Base-by-base conservation (phyloP, 2,329 filamentous ascomycete species). In the Colletotrichum coccodes region DNA sequence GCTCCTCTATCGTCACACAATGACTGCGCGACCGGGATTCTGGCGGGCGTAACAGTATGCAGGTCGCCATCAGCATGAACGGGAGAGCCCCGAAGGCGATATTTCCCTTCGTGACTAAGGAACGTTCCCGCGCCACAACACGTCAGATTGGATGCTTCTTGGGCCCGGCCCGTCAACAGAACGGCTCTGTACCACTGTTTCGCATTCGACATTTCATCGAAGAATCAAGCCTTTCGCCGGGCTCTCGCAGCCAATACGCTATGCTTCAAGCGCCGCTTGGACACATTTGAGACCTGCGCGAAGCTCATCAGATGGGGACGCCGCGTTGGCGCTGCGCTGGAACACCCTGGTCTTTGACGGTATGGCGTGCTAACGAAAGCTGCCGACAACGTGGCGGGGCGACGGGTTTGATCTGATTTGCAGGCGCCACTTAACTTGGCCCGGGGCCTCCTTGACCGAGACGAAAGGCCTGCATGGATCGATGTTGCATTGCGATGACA, bases 121-220 rank as follows among this genome's bases (percentile, higher is more conserved):
- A 44, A 11, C 53, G 18, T n/a, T 32, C 11, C 38, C 38, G n/a
- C 28, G 5, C 38, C 16, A 3, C 36, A 42, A 21, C 16, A 23
- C 21, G 21, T 36, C 21, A 26, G 12, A n/a, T 16, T 26, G 7
- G 16, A 28, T 6, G 21, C 12, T 21, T 16, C n/a, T 26, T n/a
- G 34, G 40, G 16, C n/a, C n/a, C n/a, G n/a, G 28, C 1, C 40
- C 8, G 40, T 26, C 21, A 38, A 32, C n/a, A 64, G 16, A 26
- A 42, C 23, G 53, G 34, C 32, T 28, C 38, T 67, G 64, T 68
- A 59, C 40, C 21, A 59, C 53, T 28, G 46, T 54, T 59, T 68
- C 53, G 32, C 36, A 28, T 59, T 18, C n/a, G 21, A 26, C 65
- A 16, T 23, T 14, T n/a, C 7, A 11, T 59, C 23, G 47, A 53